These are phyloP conservation scores for Penicillium psychrofluorescens DNA, from an alignment of 495 filamentous ascomycete species.

Conservation along the genomic window DNA sequence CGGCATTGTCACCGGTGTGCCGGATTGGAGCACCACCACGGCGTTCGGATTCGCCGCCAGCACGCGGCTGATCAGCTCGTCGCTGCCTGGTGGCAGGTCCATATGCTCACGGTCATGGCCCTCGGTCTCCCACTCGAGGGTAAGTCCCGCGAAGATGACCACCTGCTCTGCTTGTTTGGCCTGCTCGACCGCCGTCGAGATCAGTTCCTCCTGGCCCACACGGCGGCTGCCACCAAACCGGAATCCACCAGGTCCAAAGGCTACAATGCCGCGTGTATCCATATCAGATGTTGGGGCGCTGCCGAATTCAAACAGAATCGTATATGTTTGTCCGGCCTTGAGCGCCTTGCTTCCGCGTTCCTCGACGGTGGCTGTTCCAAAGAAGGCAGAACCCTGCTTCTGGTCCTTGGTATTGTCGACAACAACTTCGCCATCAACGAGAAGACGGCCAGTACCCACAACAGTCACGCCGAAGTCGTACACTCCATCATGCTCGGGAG, in stretches of 20 bases:
- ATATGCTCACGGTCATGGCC: slow-evolving; percentile 79
- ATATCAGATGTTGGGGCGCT: slow-evolving; percentile 57
- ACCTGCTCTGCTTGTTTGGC: slow-evolving; percentile 65
- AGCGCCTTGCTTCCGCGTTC: slow-evolving; percentile 49
- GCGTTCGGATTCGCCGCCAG: slow-evolving; percentile 65
- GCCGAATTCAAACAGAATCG: slow-evolving; percentile 56
- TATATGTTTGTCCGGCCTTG: slow-evolving; percentile 53
- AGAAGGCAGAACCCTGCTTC: slow-evolving; percentile 53
- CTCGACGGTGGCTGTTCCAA: slow-evolving; percentile 53
- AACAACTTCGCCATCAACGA: slow-evolving; percentile 59
- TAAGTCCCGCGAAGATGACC: slow-evolving; percentile 71
- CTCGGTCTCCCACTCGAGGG: slow-evolving; percentile 84
- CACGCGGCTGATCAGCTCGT: slow-evolving; percentile 65
- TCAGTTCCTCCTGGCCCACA: slow-evolving; percentile 57
- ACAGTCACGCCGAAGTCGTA: slow-evolving; percentile 74
- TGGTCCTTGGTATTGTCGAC: slow-evolving; percentile 64
- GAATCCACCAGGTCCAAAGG: slow-evolving; percentile 64
- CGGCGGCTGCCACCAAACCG: slow-evolving; percentile 70
- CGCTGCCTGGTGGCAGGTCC: slow-evolving; percentile 73
- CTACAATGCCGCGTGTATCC: slow-evolving; percentile 38
- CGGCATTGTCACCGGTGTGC: slow-evolving; percentile 79
- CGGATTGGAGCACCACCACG: slow-evolving; percentile 75
- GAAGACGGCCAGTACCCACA: slow-evolving; percentile 64
- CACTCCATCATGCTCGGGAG: slow-evolving; percentile 53
- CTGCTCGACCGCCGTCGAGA: slow-evolving; percentile 53